Evolutionary conservation across 176 grass and related monocot genomes (phyloP).

Genomic region (Oryza glumipatula): DNA sequence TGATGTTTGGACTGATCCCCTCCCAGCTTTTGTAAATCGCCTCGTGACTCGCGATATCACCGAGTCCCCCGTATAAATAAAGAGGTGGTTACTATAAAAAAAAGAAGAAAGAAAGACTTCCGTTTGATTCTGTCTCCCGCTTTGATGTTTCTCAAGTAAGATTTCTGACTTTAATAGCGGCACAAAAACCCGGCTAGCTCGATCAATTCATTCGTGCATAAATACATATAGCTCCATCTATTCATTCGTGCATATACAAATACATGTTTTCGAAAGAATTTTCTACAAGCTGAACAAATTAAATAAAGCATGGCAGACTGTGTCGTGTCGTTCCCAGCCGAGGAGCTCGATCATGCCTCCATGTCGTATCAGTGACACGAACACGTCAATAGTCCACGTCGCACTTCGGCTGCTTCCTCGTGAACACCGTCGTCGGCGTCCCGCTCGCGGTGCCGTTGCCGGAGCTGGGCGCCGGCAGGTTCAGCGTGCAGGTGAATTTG

Average conservation of each 20-base stretch:
- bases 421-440: neutral
- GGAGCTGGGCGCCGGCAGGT: slow-evolving; percentile 53
- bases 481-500: slow-evolving; percentile 63
- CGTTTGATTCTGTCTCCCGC: no score
- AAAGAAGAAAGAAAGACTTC: no score
- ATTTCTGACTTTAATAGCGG: neutral
- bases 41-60: no score
- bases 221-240: no score
- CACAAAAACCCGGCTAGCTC: neutral
- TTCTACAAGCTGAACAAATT: neutral
- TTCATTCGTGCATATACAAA: no score
- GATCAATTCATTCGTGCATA: neutral
- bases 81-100: no score
- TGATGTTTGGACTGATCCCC: no score
- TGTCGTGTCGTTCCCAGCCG: no score
- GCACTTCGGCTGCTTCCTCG: slow-evolving; percentile 40
- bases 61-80: no score
- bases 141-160: no score
- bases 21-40: no score
- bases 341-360: neutral
- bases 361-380: neutral
- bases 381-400: slow-evolving; percentile 53
- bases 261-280: neutral
- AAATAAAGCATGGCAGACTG: no score
- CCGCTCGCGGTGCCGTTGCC: slow-evolving; percentile 23